Evolutionary conservation across 202 grass and related monocot species (phyloP).

Genomic region (Carex sylvatica): DNA sequence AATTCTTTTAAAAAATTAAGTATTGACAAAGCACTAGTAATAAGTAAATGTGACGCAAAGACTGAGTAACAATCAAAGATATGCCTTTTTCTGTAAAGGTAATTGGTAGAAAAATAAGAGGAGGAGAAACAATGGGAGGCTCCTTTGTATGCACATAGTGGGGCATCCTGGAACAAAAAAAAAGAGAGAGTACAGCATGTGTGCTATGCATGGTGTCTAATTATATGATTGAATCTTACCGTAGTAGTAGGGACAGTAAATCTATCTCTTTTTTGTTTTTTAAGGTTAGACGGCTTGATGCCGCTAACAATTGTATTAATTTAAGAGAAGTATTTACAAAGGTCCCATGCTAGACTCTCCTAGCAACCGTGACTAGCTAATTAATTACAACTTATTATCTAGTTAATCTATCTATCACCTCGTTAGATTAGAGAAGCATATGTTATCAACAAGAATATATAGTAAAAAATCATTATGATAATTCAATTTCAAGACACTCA

Average conservation of each 20-base stretch:
- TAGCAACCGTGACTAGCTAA: no score
- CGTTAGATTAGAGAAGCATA: neutral
- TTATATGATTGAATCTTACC: conserved; percentile 5
- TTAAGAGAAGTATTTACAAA: no score
- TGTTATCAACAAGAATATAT: conserved; percentile 1
- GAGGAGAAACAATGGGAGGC: conserved; percentile 54
- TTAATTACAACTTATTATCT: no score
- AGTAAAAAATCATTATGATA: neutral
- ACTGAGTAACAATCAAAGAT: conserved; percentile 2
- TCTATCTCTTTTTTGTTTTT: neutral
- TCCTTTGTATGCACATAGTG: conserved; percentile 37
- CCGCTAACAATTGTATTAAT: no score
- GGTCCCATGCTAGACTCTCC: no score
- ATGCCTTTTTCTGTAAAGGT: neutral
- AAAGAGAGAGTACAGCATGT: neutral
- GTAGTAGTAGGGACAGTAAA: conserved; percentile 18
- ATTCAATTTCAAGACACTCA: neutral
- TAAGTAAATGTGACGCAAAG: conserved; percentile 13
- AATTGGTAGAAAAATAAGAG: conserved; percentile 29
- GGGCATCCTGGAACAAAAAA: neutral
- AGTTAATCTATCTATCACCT: neutral
- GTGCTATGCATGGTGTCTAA: neutral
- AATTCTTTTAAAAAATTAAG: neutral
- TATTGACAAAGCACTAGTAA: neutral
- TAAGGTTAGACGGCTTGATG: no score